Conservation (phyloP, 768 basidiomycete genomes). For the Auricularia sp. region DNA sequence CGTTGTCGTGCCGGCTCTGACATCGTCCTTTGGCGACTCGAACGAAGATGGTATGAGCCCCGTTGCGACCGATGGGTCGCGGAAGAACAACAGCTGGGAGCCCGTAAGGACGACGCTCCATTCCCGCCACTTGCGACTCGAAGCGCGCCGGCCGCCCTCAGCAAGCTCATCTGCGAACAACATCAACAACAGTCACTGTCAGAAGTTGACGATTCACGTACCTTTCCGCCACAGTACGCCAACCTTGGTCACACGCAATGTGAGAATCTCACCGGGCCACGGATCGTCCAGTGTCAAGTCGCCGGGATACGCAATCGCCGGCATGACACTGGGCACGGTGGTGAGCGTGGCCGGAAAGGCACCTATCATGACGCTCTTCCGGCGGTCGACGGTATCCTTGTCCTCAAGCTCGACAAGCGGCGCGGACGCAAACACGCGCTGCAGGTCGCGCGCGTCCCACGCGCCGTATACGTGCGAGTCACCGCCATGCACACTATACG, state of each 20-base stretch:
- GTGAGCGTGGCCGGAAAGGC: constrained; percentile 18
- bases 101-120: constrained; percentile 81
- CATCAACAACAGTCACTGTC: constrained; percentile 23
- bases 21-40: neutral
- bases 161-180: constrained; percentile 40
- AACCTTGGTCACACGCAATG: constrained; percentile 67
- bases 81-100: constrained; percentile 86
- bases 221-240: constrained; percentile 72
- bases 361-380: constrained; percentile 7
- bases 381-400: neutral
- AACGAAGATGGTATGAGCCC: constrained; percentile 27
- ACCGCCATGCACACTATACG: constrained; percentile 54
- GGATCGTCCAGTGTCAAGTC: neutral
- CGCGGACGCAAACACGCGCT: constrained; percentile 52
- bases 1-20: neutral
- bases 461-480: constrained; percentile 32
- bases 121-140: constrained; percentile 77
- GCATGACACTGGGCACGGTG: constrained; percentile 8
- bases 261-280: constrained; percentile 3
- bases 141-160: constrained; percentile 67
- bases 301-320: constrained; percentile 14
- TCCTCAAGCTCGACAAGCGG: constrained; percentile 44
- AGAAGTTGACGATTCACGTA: constrained; percentile 9
- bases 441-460: constrained; percentile 61
- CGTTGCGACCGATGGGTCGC: constrained; percentile 51